Base-by-base conservation (phyloP, 2,329 filamentous ascomycete genomes). In the Xylariaceae sp. region DNA sequence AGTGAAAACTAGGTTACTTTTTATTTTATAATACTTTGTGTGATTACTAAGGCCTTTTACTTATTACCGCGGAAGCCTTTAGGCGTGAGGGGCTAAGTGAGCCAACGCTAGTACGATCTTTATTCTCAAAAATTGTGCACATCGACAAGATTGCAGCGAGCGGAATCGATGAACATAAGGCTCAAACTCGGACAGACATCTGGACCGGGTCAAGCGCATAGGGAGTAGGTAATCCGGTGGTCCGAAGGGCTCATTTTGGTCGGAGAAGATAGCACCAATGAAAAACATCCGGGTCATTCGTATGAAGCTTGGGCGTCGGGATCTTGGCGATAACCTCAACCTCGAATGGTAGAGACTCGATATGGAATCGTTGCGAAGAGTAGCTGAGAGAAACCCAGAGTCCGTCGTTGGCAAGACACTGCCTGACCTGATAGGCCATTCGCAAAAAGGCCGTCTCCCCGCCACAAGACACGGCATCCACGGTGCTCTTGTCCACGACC, bases 361-460 rank as follows among this genome's bases (percentile, higher is more conserved):
- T 21, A 20, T 73, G 65, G 51, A 80, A 82, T 4, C 79, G 72
- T 2, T 40, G 62, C 0, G 67, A 65, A 1, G 80, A 81, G 62
- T 76, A 81, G 59, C 77, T 81, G 44, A 81, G 62, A 2, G 77
- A 80, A 10, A 82, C 66, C 79, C 79, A 82, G 14, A 76, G 55
- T 0, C 75, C 77, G 3, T 60, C 70, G 0, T 71, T 66, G 0
- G 66, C 66, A 14, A 81, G 66, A 49, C 66, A 71, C 10, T 57
- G 54, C 18, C 65, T 65, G 10, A 82, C 71, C 1, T 72, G 64
- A 9, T 63, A 41, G 3, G 70, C 71, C 77, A 81, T 80, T 1
- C 66, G 60, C 21, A 69, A 57, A 1, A 81, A 45, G 1, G 71
- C 65, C 6, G 66, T 70, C 2, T 70, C 69, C 5, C 76, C 79